Evolutionary conservation across 371 early-diverging fungal species (phyloP), one percentile per base, ranked within the genome.

Genomic region (Haplosporangium sp.): DNA sequence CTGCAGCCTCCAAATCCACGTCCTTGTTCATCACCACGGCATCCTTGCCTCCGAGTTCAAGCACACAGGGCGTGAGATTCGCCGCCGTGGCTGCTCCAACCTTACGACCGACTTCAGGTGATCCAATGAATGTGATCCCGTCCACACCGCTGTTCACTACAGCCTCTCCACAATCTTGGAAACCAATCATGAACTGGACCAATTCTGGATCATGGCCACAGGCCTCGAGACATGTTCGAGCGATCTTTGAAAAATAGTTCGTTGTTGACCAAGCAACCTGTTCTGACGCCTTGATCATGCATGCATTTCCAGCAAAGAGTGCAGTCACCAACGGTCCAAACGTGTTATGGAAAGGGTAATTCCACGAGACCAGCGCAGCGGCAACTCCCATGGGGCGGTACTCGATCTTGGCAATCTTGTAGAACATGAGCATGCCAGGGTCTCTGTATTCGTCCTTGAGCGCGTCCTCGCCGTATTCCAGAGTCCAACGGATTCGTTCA

Each of bases 41-140:
- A 83, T 95, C 94, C 81, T 95, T 95, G 60, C 97, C 97, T 56
- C 97, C 97, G 46, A 97, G 85, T 83, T 97, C 97, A 12, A 97
- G 87, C 18, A 94, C 85, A 61, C 94, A 93, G 0, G 95, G 96
- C 6, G 94, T 94, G 61, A 97, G 84, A 21, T 87, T 74, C 53
- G 87, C 85, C 36, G 91, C 83, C 14, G 96, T 95, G 38, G 91
- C 89, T 38, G 82, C 83, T 83, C 93, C 93, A 37, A 95, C 91
- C 52, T 89, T 70, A 72, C 88, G 89, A 40, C 96, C 96, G 21
- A 95, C 95, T 56, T 82, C 84, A 21, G 95, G 92, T 5, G 95
- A 94, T 16, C 83, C 82, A 70, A 95, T 94, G 67, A 95, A 95
- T 0, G 94, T 94, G 45, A 95, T 86, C 65, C 94, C 90, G 60